phyloP scores from a whole-genome alignment of 2,329 filamentous ascomycete species.

The Botryotinia globosa region DNA sequence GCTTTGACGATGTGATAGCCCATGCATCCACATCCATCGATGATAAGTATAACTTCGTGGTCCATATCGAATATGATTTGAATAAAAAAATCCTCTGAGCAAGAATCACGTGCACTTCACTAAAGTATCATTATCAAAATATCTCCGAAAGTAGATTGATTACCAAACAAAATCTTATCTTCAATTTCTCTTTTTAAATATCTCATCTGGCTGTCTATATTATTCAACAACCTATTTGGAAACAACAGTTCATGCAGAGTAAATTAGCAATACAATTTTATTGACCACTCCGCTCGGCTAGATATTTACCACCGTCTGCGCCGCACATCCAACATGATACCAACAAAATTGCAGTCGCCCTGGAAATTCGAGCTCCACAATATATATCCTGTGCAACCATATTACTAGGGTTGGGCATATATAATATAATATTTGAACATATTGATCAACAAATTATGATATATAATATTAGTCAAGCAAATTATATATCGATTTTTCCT shows the following conservation, averaged over 20 bases:
- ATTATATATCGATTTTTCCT: too few species aligned
- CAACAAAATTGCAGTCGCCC: background rate
- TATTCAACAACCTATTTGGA: accelerated
- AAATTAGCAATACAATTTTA: background rate
- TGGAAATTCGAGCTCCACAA: background rate
- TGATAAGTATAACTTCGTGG: background rate
- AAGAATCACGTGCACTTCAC: accelerated
- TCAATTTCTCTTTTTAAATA: accelerated
- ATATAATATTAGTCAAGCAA: too few species aligned
- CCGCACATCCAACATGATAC: background rate
- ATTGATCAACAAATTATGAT: too few species aligned
- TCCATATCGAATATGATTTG: background rate
- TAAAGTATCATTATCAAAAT: background rate
- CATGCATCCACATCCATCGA: background rate
- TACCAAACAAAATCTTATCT: background rate
- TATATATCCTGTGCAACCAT: background rate
- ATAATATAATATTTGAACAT: too few species aligned
- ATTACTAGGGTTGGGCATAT: too few species aligned
- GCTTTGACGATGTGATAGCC: background rate
- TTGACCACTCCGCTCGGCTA: background rate
- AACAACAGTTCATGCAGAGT: background rate
- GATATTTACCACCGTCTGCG: background rate
- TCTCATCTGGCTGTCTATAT: accelerated
- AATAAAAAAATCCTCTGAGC: accelerated
- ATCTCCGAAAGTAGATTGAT: too few species aligned